Evolutionary conservation across 257 asterid genomes (phyloP).

Genomic region (Lavandula angustifolia): DNA sequence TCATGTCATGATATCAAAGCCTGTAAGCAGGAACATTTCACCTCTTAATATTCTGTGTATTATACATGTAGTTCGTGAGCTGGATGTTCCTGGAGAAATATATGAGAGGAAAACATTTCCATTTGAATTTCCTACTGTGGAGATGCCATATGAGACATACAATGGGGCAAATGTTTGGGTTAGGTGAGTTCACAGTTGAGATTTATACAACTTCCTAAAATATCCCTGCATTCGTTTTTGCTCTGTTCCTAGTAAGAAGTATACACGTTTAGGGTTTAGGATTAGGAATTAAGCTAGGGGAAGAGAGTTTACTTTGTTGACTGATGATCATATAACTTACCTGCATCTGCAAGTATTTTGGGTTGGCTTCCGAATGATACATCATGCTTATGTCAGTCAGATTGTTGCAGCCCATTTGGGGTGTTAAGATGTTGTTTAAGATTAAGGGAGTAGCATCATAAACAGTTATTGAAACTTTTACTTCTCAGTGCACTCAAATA

Average conservation of each 20-base stretch:
- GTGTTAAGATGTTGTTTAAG: background rate
- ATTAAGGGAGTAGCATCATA: background rate
- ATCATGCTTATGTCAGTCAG: background rate
- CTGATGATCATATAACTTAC: constrained; percentile 7
- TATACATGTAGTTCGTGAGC: background rate
- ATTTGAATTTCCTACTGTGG: too few relatives aligned
- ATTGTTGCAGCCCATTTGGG: background rate
- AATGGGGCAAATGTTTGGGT: too few relatives aligned
- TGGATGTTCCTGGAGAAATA: too few relatives aligned
- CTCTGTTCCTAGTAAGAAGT: background rate
- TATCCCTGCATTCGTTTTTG: constrained; percentile 17
- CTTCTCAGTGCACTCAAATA: constrained; percentile 8
- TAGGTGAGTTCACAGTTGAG: background rate
- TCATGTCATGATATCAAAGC: constrained; percentile 16
- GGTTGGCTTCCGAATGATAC: background rate
- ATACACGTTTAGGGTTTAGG: background rate
- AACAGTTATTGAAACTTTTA: constrained; percentile 7
- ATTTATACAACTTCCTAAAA: constrained; percentile 29
- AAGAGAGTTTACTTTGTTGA: constrained; percentile 8
- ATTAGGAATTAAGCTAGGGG: background rate
- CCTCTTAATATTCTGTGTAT: constrained; percentile 19
- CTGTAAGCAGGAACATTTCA: background rate
- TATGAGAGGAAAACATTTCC: too few relatives aligned
- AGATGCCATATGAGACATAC: too few relatives aligned
- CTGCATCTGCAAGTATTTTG: background rate